Conservation (phyloP, 495 filamentous ascomycete species). For the Friedmanniomyces endolithicus region DNA sequence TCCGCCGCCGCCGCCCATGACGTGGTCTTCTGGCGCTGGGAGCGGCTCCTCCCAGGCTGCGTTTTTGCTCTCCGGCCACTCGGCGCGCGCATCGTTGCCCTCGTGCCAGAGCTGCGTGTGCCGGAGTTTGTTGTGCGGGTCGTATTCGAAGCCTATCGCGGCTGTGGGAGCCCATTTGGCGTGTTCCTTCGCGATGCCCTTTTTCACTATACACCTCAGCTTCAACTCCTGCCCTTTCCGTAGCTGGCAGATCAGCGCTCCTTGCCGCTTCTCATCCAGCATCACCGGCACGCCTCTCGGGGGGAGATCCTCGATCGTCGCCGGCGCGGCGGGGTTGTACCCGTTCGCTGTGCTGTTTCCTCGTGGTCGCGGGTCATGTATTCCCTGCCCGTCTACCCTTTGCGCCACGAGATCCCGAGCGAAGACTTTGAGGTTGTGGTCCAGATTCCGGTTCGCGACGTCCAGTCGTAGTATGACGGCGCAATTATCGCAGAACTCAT, state of each 20-base stretch:
- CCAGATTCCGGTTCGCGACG: conserved; percentile 38
- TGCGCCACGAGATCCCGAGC: conserved; percentile 67
- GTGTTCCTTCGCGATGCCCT: conserved; percentile 97
- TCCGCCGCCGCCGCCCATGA: background rate
- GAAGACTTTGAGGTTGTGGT: conserved; percentile 62
- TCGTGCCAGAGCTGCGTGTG: conserved; percentile 94
- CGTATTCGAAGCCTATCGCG: conserved; percentile 94
- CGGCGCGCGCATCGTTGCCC: conserved; percentile 54
- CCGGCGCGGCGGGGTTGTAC: background rate
- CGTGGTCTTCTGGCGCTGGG: conserved; percentile 54
- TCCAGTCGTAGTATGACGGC: conserved; percentile 69
- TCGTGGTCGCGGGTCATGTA: conserved; percentile 50
- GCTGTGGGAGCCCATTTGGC: conserved; percentile 90
- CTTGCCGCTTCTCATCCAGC: conserved; percentile 63
- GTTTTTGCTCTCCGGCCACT: conserved; percentile 76
- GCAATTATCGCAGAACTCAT: conserved; percentile 81
- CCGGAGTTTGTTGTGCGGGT: conserved; percentile 83
- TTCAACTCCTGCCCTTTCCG: conserved; percentile 76
- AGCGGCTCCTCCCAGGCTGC: conserved; percentile 74
- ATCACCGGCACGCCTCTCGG: conserved; percentile 66
- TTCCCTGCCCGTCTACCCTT: conserved; percentile 23
- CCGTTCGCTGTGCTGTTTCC: background rate
- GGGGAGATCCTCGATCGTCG: conserved; percentile 55
- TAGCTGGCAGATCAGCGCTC: conserved; percentile 76
- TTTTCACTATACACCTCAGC: conserved; percentile 87